phyloP scores from a whole-genome alignment of 2,329 filamentous ascomycete genomes.

The Camillea tinctor region DNA sequence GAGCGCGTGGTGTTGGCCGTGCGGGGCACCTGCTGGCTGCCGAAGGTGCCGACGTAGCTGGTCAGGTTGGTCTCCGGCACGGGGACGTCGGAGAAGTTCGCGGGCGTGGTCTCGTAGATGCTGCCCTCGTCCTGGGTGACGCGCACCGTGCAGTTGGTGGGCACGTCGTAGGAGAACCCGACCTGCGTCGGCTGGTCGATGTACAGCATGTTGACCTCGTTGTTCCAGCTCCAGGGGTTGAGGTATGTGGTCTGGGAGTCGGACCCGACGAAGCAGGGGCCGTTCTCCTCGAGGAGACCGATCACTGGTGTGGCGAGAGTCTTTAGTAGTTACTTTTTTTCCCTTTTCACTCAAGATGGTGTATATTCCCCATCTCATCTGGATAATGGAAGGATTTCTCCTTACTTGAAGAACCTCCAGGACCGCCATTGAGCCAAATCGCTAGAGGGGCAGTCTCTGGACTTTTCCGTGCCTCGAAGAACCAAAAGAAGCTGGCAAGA shows the following conservation, averaged over 20 bases:
- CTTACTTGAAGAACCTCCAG: conserved; percentile 38
- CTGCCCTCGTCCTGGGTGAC: conserved; percentile 17
- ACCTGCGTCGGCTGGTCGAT: conserved; percentile 59
- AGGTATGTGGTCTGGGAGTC: conserved; percentile 44
- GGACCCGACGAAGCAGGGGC: conserved; percentile 51
- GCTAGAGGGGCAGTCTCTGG: conserved; percentile 54
- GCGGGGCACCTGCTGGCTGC: conserved; percentile 41
- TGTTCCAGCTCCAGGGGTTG: conserved; percentile 64
- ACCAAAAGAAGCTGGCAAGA: conserved; percentile 28
- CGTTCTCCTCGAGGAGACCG: conserved; percentile 23
- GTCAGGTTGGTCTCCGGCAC: neutral
- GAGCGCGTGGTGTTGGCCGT: conserved; percentile 39
- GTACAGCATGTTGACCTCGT: conserved; percentile 66
- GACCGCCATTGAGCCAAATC: conserved; percentile 63
- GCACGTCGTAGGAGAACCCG: conserved; percentile 33
- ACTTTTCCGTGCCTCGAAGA: conserved; percentile 53
- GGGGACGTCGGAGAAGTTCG: neutral
- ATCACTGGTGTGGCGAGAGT: conserved; percentile 5
- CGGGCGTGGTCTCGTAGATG: conserved; percentile 21
- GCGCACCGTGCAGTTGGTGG: conserved; percentile 21
- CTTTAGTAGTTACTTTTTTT: neutral
- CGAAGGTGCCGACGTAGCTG: conserved; percentile 37
- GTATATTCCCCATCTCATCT: conserved; percentile 35
- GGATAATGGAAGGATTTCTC: conserved; percentile 54
- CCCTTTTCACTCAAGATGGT: too few relatives aligned